Evolutionary conservation across 2,329 filamentous ascomycete species (phyloP).

Genomic region (Tympanopsis confertula): DNA sequence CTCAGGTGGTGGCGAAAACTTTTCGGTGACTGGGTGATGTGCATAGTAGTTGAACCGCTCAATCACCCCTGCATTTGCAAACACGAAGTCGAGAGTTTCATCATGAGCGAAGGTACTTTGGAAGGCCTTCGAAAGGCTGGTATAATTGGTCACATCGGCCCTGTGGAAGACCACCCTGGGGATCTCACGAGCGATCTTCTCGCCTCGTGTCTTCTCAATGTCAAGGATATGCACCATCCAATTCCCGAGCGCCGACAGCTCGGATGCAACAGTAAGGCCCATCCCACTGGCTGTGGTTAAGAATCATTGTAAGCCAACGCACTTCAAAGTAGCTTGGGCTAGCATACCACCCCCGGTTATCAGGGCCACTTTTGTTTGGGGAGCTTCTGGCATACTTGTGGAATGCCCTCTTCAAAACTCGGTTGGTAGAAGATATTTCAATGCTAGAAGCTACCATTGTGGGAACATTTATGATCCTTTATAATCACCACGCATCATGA

Average conservation of each 20-base stretch:
- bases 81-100: constrained; percentile 30
- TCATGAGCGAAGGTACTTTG: constrained; percentile 19
- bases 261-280: constrained; percentile 25
- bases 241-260: constrained; percentile 18
- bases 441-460: too few species aligned
- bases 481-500: too few species aligned
- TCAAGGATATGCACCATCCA: constrained; percentile 28
- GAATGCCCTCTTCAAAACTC: too few species aligned
- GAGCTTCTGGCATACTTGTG: neutral
- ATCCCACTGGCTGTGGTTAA: constrained; percentile 25
- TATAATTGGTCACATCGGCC: constrained; percentile 22
- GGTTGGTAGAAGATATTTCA: too few species aligned
- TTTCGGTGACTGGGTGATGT: constrained; percentile 8
- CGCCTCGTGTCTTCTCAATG: constrained; percentile 19
- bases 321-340: too few species aligned
- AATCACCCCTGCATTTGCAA: constrained; percentile 32
- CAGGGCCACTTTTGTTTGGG: neutral
- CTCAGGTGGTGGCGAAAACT: constrained; percentile 1
- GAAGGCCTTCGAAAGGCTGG: constrained; percentile 18
- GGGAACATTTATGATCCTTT: too few species aligned
- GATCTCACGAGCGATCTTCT: constrained; percentile 11
- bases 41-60: constrained; percentile 27
- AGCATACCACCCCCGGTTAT: neutral
- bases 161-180: constrained; percentile 22
- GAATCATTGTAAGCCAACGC: too few species aligned